Evolutionary conservation across 495 filamentous ascomycete genomes (phyloP).

Genomic region (Penicillium longicatenatum): DNA sequence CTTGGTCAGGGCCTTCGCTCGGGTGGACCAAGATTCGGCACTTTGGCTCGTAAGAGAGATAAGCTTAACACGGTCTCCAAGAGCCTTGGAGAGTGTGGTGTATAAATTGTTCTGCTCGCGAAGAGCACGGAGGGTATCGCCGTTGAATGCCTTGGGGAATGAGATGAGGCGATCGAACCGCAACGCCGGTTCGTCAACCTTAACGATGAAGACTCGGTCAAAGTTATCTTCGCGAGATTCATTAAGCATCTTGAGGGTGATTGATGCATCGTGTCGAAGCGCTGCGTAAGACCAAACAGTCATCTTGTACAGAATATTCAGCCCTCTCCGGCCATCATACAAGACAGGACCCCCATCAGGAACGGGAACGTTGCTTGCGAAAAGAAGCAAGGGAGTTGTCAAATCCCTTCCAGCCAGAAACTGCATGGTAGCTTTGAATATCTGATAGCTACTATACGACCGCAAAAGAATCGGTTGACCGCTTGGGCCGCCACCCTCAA

Average conservation of each 20-base stretch:
- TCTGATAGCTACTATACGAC: slow-evolving; percentile 86
- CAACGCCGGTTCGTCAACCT: slow-evolving; percentile 63
- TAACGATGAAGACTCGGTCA: slow-evolving; percentile 76
- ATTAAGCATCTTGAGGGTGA: slow-evolving; percentile 70
- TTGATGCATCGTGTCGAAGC: slow-evolving; percentile 69
- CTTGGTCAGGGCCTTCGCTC: slow-evolving; percentile 28
- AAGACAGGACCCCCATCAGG: slow-evolving; percentile 45
- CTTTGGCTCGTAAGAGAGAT: slow-evolving; percentile 57
- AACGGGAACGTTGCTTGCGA: slow-evolving; percentile 33
- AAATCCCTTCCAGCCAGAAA: slow-evolving; percentile 76
- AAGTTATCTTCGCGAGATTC: slow-evolving; percentile 79
- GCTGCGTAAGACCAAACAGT: slow-evolving; percentile 76
- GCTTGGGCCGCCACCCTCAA: slow-evolving; percentile 71
- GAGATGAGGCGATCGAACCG: slow-evolving; percentile 67
- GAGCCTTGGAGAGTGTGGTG: slow-evolving; percentile 62
- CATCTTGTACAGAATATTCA: slow-evolving; percentile 94
- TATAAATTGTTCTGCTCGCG: slow-evolving; percentile 50
- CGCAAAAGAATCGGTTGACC: slow-evolving; percentile 70
- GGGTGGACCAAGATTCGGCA: slow-evolving; percentile 37
- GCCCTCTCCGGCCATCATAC: slow-evolving; percentile 66
- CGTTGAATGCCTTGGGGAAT: slow-evolving; percentile 31
- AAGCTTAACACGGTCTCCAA: slow-evolving; percentile 71
- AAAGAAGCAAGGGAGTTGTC: slow-evolving; percentile 61
- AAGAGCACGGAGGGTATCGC: slow-evolving; percentile 34
- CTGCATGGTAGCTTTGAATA: slow-evolving; percentile 90